Evolutionary conservation across 257 asterid species (phyloP).

Genomic region (Ilex aquifolium): DNA sequence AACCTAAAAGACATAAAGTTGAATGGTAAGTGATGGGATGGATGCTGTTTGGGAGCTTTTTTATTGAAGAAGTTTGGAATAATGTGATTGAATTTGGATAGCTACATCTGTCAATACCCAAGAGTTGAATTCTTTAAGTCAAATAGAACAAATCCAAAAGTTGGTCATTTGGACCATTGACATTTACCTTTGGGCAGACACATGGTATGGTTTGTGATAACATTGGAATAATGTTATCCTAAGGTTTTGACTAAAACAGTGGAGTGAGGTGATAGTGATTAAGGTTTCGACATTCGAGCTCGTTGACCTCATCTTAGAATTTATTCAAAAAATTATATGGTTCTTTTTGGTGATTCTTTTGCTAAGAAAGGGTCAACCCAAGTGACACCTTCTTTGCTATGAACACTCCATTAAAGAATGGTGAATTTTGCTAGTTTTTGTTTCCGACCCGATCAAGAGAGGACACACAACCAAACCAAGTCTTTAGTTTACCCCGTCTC

Average conservation of each 20-base stretch:
- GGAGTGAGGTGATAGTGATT: neutral
- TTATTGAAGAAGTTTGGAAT: conserved; percentile 26
- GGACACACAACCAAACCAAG: too few relatives aligned
- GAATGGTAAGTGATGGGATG: too few relatives aligned
- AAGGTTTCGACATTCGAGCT: neutral
- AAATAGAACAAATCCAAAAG: conserved; percentile 9
- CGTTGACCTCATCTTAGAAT: too few relatives aligned
- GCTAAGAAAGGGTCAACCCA: too few relatives aligned
- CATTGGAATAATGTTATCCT: neutral
- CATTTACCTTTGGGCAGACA: neutral
- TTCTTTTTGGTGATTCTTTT: too few relatives aligned
- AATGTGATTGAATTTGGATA: conserved; percentile 5
- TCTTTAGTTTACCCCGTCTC: too few relatives aligned
- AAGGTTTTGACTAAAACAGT: neutral
- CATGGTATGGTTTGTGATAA: conserved; percentile 8
- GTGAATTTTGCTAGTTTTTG: too few relatives aligned
- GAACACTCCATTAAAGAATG: too few relatives aligned
- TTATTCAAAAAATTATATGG: too few relatives aligned
- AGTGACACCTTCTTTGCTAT: too few relatives aligned
- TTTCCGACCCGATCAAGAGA: too few relatives aligned
- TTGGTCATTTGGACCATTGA: neutral
- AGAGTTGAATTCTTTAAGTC: conserved; percentile 13
- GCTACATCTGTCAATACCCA: conserved; percentile 2
- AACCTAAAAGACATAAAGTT: neutral
- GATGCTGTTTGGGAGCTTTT: neutral